Evolutionary conservation across 768 basidiomycete species (phyloP).

Genomic region (Termitomyces eurrhizus): DNA sequence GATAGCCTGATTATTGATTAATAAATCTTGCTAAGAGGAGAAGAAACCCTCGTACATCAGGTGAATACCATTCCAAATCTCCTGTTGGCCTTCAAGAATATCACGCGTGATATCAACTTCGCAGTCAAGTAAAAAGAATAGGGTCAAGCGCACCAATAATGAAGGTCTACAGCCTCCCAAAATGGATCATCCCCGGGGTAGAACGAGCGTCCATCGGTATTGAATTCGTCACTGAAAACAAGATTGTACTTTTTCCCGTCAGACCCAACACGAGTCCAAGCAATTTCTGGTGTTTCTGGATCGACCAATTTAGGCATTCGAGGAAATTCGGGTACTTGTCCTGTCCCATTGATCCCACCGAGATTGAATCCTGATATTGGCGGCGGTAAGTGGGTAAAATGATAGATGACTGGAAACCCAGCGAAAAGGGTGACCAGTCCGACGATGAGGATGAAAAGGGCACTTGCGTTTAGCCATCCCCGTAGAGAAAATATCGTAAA

Average conservation of each 20-base stretch:
- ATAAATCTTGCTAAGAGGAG: neutral
- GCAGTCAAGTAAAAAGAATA: neutral
- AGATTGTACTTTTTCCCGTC: conserved; percentile 81
- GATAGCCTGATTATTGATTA: conserved; percentile 39
- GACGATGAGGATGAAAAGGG: conserved; percentile 62
- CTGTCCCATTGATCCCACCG: conserved; percentile 84
- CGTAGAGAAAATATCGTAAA: conserved; percentile 76
- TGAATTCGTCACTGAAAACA: conserved; percentile 83
- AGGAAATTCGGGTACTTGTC: conserved; percentile 79
- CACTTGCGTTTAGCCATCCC: conserved; percentile 79
- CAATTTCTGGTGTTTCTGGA: conserved; percentile 61
- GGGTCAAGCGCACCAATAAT: conserved; percentile 64
- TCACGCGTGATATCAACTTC: conserved; percentile 1
- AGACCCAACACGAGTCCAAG: conserved; percentile 52
- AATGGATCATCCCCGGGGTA: conserved; percentile 80
- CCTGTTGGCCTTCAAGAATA: conserved; percentile 49
- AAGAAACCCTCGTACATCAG: conserved; percentile 38
- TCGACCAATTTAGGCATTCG: conserved; percentile 74
- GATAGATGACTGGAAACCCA: conserved; percentile 80
- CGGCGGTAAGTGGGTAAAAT: conserved; percentile 33
- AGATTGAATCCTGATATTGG: conserved; percentile 66
- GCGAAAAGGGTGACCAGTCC: conserved; percentile 79
- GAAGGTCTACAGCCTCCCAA: conserved; percentile 84
- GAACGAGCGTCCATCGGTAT: conserved; percentile 56
- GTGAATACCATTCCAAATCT: conserved; percentile 85